Evolutionary conservation across 2,329 filamentous ascomycete genomes (phyloP).

Genomic region (Cladosporium phlei): DNA sequence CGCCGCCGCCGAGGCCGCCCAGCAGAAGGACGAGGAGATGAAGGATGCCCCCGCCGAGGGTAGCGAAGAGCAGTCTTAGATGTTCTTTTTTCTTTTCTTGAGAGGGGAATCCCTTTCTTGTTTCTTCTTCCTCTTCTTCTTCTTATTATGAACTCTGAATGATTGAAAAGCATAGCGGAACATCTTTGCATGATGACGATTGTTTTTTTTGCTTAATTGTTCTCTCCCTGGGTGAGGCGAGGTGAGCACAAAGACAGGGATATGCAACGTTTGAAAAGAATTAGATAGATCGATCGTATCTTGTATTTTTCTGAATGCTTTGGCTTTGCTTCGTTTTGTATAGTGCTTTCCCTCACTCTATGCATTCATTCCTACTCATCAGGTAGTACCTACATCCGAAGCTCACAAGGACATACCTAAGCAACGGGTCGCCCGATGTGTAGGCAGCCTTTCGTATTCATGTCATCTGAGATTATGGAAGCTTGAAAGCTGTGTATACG

Average conservation of each 20-base stretch:
- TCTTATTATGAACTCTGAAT: slow-evolving; percentile 8
- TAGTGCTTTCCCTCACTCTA: too few species aligned
- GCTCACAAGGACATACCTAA: too few species aligned
- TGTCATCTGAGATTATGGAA: too few species aligned
- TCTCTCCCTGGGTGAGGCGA: background rate
- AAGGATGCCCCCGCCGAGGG: slow-evolving; percentile 48
- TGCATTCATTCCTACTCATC: too few species aligned
- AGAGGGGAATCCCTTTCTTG: background rate
- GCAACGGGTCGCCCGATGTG: too few species aligned
- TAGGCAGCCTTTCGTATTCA: too few species aligned
- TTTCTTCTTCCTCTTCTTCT: background rate
- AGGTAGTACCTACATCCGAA: too few species aligned
- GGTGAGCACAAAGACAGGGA: background rate
- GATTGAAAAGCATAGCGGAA: slow-evolving; percentile 10
- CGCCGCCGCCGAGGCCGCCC: slow-evolving; percentile 22
- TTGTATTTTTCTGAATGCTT: background rate
- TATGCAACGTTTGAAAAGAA: background rate
- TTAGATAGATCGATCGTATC: background rate
- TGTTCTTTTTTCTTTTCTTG: too few species aligned
- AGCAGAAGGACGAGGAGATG: slow-evolving; percentile 50
- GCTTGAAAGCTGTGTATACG: too few species aligned
- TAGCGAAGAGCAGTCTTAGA: slow-evolving; percentile 17
- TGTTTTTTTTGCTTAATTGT: background rate
- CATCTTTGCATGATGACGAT: slow-evolving; percentile 9
- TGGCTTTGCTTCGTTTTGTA: too few species aligned